Percentiles rank a stretch among this genome's conserved stretches.
Conservation (phyloP, 2,329 filamentous ascomycete species). For the Pseudocercospora musae region DNA sequence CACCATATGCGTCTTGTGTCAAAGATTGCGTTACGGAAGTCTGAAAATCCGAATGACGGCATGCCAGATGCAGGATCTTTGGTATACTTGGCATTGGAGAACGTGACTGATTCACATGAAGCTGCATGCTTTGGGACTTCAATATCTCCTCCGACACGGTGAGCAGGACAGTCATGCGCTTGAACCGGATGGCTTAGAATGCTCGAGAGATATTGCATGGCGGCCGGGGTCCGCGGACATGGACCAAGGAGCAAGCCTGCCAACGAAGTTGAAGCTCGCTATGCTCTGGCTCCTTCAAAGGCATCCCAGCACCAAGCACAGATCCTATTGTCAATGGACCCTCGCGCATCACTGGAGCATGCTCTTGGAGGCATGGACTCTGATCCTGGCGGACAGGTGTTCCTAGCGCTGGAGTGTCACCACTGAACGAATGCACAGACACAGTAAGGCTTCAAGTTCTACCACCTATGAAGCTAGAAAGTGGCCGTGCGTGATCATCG, state of each 20-base stretch:
- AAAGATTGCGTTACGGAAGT: constrained; percentile 2
- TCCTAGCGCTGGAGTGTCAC: too few relatives aligned
- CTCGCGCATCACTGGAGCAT: too few relatives aligned
- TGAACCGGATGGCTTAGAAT: not conserved
- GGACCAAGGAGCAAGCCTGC: too few relatives aligned
- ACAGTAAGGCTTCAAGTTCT: not conserved
- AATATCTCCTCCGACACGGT: not conserved
- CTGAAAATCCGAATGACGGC: not conserved
- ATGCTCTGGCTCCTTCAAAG: not conserved
- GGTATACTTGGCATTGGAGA: not conserved
- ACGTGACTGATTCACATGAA: not conserved
- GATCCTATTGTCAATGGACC: not conserved
- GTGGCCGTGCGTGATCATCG: not conserved
- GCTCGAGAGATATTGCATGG: too few relatives aligned
- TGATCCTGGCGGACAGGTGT: too few relatives aligned
- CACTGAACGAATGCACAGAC: too few relatives aligned
- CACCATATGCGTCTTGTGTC: not conserved
- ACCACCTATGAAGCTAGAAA: not conserved
- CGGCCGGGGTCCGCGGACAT: too few relatives aligned
- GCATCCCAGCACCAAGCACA: not conserved
- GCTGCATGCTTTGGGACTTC: not conserved
- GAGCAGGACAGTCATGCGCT: not conserved
- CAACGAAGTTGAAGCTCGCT: not conserved
- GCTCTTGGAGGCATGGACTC: too few relatives aligned
- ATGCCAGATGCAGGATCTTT: not conserved